Percentiles rank a stretch among this genome's conserved stretches.
Evolutionary conservation across 1,139 yeast species (phyloP).

Genomic region (Saccharomycopsis hybrid): DNA sequence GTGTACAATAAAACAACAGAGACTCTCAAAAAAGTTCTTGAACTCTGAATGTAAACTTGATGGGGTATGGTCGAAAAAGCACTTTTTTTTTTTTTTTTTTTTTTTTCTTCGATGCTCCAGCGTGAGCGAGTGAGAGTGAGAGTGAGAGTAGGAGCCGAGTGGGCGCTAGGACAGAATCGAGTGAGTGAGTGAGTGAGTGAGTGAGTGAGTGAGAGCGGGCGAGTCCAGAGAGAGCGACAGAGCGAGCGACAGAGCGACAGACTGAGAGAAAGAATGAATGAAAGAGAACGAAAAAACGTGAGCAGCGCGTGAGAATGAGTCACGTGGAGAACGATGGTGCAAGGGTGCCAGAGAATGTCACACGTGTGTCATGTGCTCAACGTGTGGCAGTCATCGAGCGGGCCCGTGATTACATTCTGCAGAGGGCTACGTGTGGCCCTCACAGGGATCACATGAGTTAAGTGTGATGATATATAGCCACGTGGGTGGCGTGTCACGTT

Average conservation of each 20-base stretch:
- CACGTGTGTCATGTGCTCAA: too few species aligned
- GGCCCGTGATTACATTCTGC: too few species aligned
- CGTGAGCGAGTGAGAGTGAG: neutral
- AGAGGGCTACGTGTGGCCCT: too few species aligned
- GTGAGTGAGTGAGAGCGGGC: too few species aligned
- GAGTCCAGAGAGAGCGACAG: too few species aligned
- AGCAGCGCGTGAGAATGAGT: neutral
- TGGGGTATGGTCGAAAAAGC: neutral
- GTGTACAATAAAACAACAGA: neutral
- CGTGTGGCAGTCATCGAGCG: too few species aligned
- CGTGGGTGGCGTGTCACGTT: too few species aligned
- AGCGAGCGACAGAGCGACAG: neutral
- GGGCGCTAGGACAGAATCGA: too few species aligned
- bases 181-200: too few species aligned
- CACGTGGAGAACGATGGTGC: neutral
- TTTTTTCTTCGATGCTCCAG: neutral
- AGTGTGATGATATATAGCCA: too few species aligned
- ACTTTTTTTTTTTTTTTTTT: constrained; percentile 6
- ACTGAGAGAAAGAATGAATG: neutral
- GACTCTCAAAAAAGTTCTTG: neutral
- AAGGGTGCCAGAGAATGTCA: too few species aligned
- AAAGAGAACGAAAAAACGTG: neutral
- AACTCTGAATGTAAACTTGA: neutral
- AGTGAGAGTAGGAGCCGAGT: neutral
- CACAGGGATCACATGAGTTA: too few species aligned